Percentiles rank a stretch among this genome's conserved stretches.
Conservation (phyloP, 352 stramenopile species). For the Pythium phragmitis region DNA sequence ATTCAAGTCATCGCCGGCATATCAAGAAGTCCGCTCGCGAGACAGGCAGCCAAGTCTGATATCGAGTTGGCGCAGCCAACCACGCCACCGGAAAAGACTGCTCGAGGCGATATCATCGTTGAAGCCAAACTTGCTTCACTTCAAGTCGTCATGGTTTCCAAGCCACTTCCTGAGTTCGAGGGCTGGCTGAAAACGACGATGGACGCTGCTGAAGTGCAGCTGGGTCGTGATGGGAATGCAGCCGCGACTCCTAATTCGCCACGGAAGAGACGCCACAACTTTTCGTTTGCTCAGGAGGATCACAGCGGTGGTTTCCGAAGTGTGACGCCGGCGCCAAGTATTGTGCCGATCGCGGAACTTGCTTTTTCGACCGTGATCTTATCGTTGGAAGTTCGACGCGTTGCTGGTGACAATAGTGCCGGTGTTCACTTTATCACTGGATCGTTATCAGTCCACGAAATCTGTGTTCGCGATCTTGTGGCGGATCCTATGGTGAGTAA, state of each 20-base stretch:
- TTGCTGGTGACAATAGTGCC: not conserved
- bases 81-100: not conserved
- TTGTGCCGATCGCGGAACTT: constrained; percentile 22
- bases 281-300: constrained; percentile 24
- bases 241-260: constrained; percentile 18
- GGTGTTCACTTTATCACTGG: not conserved
- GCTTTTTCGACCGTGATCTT: constrained; percentile 5
- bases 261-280: constrained; percentile 21
- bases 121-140: constrained; percentile 15
- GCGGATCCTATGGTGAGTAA: constrained; percentile 24
- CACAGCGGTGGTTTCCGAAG: constrained; percentile 17
- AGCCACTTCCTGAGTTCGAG: constrained; percentile 21
- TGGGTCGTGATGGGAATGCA: constrained; percentile 12
- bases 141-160: constrained; percentile 24
- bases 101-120: not conserved
- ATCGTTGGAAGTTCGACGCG: not conserved
- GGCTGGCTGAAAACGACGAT: constrained; percentile 23
- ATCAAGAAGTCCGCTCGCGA: constrained; percentile 9
- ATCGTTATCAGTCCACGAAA: constrained; percentile 15
- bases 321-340: constrained; percentile 14
- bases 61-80: not conserved
- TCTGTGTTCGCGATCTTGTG: constrained; percentile 22
- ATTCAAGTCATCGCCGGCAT: constrained; percentile 19
- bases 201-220: constrained; percentile 14
- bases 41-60: not conserved